Conservation (phyloP, 768 basidiomycete genomes). For the Tephrocybe rancida region DNA sequence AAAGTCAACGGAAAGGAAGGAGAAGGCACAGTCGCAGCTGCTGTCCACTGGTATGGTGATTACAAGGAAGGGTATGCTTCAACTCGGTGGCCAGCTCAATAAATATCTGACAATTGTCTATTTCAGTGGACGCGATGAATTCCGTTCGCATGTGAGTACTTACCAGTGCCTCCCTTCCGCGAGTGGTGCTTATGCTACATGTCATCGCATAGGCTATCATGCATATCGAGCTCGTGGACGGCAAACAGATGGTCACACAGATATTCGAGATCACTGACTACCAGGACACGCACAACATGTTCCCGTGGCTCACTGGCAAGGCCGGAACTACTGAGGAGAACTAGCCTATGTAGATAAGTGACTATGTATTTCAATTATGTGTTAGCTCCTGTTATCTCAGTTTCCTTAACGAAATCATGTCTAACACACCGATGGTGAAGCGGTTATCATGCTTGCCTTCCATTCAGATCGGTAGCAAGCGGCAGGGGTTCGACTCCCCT, state of each 20-base stretch:
- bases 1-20: conserved; percentile 6
- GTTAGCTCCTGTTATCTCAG: no score
- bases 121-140: conserved; percentile 5
- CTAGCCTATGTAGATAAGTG: neutral
- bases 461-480: conserved; percentile 54
- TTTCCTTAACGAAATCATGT: no score
- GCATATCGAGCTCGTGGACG: conserved; percentile 3
- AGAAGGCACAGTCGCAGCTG: conserved; percentile 7
- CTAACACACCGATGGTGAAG: conserved; percentile 77
- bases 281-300: conserved; percentile 1
- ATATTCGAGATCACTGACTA: conserved; percentile 6
- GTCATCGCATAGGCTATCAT: conserved; percentile 2
- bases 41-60: conserved; percentile 6
- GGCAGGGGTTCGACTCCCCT: conserved; percentile 82
- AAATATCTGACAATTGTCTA: neutral
- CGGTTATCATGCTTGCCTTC: conserved; percentile 94
- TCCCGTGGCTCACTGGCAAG: neutral
- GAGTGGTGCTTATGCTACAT: no score
- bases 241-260: conserved; percentile 3
- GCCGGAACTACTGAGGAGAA: neutral
- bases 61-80: conserved; percentile 1
- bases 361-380: no score
- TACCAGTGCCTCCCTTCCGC: no score
- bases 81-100: neutral
- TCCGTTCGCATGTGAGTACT: conserved; percentile 6